Evolutionary conservation across 306 rosid species (phyloP), one percentile per base, ranked within the genome.

Genomic region (Prunus salicina): DNA sequence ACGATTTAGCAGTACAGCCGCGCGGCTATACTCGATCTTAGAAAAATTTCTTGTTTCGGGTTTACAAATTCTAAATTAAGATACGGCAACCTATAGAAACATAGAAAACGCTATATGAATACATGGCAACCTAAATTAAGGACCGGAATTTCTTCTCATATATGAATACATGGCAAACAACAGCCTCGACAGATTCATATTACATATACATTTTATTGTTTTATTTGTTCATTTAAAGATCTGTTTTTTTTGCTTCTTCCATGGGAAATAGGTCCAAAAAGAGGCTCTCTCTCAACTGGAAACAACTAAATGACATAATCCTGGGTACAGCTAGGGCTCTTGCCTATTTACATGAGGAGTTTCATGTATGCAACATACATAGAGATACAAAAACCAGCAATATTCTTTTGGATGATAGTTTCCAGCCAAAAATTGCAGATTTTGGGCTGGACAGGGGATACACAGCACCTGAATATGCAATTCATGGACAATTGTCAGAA

Each of bases 391-490:
- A 91, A 77, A 76, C 88, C 2, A 76, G 60, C 82, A 91, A 91
- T 75, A 91, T 91, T 38, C 91, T 91, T 49, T 77, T 91, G 25
- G 97, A 89, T 63, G 89, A 83, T 68, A 88, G 81, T 67, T 83
- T 91, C 81, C 86, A 77, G 19, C 85, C 97, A 13, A 86, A 60
- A 77, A 89, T 91, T 76, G 89, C 92, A 58, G 97, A 91, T 81
- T 91, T 89, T 70, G 97, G 97, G 5, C 77, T 89, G 76, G 97
- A 28, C 32, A 28, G 92, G 78, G 96, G 93, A 71, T 91, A 89
- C 76, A 87, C 86, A 15, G 93, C 96, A 64, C 92, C 96, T 2
- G 96, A 91, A 64, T 91, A 89, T 80, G 91, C 96, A 63, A 78
- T 91, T 49, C 93, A 91, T 56, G 93, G 93, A 14, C 91, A 89